These are phyloP conservation scores for Phytophthora gonapodyides DNA, from an alignment of 352 stramenopile genomes.

Conservation along the genomic window DNA sequence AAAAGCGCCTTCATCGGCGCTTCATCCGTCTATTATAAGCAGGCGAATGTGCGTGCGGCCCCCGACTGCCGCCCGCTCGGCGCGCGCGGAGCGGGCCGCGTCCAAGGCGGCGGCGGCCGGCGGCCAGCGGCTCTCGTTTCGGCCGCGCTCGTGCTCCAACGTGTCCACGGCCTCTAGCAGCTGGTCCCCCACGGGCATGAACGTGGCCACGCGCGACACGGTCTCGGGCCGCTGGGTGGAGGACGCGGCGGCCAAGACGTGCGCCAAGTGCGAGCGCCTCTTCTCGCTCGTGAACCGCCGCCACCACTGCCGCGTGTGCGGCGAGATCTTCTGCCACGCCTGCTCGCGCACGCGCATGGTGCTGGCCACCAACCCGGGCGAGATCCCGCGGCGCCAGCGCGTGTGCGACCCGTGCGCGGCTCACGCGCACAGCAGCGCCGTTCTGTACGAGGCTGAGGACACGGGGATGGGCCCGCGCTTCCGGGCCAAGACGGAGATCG, in stretches of 20 bases:
- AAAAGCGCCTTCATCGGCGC: constrained; percentile 18
- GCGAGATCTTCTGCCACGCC: constrained; percentile 82
- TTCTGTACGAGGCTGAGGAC: constrained; percentile 65
- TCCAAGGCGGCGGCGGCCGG: constrained; percentile 27
- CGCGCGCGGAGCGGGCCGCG: constrained; percentile 28
- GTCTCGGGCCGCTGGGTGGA: constrained; percentile 76
- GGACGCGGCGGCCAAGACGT: constrained; percentile 54
- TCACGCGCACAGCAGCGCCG: constrained; percentile 65
- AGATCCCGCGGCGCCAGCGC: constrained; percentile 71
- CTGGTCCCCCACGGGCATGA: constrained; percentile 58
- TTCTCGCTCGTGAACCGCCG: constrained; percentile 82
- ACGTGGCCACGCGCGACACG: constrained; percentile 48
- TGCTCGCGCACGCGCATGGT: constrained; percentile 84
- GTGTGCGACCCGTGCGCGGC: constrained; percentile 73
- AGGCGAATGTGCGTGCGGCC: constrained; percentile 53
- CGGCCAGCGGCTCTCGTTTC: constrained; percentile 18
- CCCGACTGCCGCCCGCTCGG: constrained; percentile 33
- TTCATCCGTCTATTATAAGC: constrained; percentile 22
- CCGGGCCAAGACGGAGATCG: constrained; percentile 38
- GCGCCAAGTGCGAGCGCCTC: constrained; percentile 65
- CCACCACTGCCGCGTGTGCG: constrained; percentile 84
- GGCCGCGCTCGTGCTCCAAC: constrained; percentile 61
- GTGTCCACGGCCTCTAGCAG: constrained; percentile 70
- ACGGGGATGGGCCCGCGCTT: constrained; percentile 34
- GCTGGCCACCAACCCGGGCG: constrained; percentile 65